Conservation (phyloP, 768 basidiomycete species). For the Mycena pura region DNA sequence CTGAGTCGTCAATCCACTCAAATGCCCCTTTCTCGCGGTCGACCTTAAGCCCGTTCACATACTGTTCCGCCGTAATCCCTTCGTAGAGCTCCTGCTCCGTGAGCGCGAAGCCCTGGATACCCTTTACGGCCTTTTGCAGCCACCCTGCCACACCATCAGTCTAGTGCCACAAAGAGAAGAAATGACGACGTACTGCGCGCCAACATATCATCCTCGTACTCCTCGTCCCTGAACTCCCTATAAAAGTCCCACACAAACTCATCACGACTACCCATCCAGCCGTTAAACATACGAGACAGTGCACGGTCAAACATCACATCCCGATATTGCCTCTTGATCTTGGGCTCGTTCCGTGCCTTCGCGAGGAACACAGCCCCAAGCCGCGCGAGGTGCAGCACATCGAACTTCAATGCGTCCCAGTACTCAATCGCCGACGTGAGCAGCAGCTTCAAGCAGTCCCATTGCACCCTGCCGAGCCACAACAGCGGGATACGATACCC, state of each 20-base stretch:
- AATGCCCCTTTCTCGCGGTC: conserved; percentile 24
- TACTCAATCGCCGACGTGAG: conserved; percentile 15
- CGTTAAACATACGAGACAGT: conserved; percentile 19
- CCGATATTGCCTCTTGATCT: conserved; percentile 22
- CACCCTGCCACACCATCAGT: conserved; percentile 7
- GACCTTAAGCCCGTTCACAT: conserved; percentile 13
- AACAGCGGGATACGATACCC: conserved; percentile 25
- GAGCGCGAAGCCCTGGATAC: conserved; percentile 25
- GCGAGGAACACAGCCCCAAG: conserved; percentile 17
- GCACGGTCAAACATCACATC: conserved; percentile 26
- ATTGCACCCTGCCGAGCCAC: conserved; percentile 22
- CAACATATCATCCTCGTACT: conserved; percentile 28
- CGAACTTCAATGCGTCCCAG: conserved; percentile 16
- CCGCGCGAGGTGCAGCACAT: conserved; percentile 23
- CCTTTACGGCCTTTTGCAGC: conserved; percentile 26
- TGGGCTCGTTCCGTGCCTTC: conserved; percentile 17
- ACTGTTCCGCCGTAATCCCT: conserved; percentile 22
- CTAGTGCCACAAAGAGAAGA: neutral
- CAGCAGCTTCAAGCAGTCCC: conserved; percentile 23
- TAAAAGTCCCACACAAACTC: conserved; percentile 29
- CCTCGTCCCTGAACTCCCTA: conserved; percentile 25
- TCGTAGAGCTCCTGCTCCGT: conserved; percentile 23
- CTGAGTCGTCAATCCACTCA: conserved; percentile 16
- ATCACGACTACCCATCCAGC: conserved; percentile 28
- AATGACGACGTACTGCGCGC: conserved; percentile 12